Evolutionary conservation across 805 yeast species (phyloP).

Genomic region (Ascoidea rubescens): DNA sequence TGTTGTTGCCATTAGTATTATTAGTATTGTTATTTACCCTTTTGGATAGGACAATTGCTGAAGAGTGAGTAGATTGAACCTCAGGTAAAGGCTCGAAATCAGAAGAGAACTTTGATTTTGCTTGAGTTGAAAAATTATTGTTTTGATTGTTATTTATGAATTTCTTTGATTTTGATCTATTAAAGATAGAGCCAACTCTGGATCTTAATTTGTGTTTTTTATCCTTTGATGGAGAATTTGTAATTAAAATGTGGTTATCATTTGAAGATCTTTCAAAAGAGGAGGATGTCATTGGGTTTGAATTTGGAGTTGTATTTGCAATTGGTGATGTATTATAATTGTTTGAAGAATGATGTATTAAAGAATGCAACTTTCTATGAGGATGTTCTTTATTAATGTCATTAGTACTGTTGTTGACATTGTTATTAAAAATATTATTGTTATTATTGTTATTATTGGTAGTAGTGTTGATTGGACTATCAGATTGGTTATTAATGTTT

Average conservation of each 20-base stretch:
- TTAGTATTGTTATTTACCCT: no score
- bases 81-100: slow-evolving; percentile 1
- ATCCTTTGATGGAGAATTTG: slow-evolving; percentile 9
- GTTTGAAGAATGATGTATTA: no score
- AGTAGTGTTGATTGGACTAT: background rate
- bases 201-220: slow-evolving; percentile 37
- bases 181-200: slow-evolving; percentile 63
- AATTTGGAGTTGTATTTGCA: background rate
- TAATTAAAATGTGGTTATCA: background rate
- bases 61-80: no score
- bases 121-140: background rate
- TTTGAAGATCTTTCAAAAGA: background rate
- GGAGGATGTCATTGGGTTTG: background rate
- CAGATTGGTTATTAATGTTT: background rate
- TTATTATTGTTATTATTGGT: background rate
- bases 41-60: no score
- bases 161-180: slow-evolving; percentile 19
- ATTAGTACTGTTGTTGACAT: background rate
- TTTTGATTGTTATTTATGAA: no score
- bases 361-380: background rate
- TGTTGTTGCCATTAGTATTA: no score
- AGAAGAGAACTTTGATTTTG: slow-evolving; percentile 16
- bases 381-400: background rate
- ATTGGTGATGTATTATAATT: background rate
- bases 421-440: background rate